These are phyloP conservation scores for Dioscorea zingiberensis DNA, from an alignment of 106 monocot genomes.

Conservation along the genomic window DNA sequence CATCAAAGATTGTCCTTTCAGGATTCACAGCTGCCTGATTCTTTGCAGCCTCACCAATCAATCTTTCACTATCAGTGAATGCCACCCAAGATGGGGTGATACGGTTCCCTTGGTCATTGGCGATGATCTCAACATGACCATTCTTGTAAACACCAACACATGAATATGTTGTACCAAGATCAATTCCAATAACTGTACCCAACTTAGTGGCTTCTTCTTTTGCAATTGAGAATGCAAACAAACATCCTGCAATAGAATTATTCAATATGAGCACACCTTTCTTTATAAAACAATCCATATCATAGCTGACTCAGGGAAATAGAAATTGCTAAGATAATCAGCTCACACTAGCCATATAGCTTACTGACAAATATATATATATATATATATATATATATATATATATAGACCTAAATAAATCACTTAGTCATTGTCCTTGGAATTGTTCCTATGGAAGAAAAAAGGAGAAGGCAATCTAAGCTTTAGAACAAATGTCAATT, in stretches of 20 bases:
- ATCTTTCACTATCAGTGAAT: slow-evolving; percentile 59
- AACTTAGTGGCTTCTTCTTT: slow-evolving; percentile 64
- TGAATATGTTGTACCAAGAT: slow-evolving; percentile 65
- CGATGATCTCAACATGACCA: slow-evolving; percentile 72
- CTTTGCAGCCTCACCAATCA: slow-evolving; percentile 74
- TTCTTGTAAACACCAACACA: slow-evolving; percentile 75
- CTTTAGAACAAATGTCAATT: too few species aligned
- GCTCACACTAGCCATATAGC: neutral
- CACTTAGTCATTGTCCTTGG: neutral
- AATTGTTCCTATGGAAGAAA: neutral
- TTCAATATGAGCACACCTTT: neutral
- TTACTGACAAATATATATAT: neutral
- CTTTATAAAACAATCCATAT: neutral
- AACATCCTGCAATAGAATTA: slow-evolving; percentile 21
- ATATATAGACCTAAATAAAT: neutral
- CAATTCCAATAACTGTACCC: slow-evolving; percentile 66
- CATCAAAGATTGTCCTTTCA: slow-evolving; percentile 59
- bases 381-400: neutral
- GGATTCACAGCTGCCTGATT: slow-evolving; percentile 59
- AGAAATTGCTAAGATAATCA: too few species aligned
- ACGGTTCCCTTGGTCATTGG: slow-evolving; percentile 73
- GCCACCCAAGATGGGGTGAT: slow-evolving; percentile 78
- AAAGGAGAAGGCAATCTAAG: neutral
- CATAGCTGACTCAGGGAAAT: neutral
- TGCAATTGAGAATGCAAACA: slow-evolving; percentile 46